Evolutionary conservation across 2,329 filamentous ascomycete species (phyloP), one percentile per base, ranked within the genome.

Genomic region (Claviceps purpurea): DNA sequence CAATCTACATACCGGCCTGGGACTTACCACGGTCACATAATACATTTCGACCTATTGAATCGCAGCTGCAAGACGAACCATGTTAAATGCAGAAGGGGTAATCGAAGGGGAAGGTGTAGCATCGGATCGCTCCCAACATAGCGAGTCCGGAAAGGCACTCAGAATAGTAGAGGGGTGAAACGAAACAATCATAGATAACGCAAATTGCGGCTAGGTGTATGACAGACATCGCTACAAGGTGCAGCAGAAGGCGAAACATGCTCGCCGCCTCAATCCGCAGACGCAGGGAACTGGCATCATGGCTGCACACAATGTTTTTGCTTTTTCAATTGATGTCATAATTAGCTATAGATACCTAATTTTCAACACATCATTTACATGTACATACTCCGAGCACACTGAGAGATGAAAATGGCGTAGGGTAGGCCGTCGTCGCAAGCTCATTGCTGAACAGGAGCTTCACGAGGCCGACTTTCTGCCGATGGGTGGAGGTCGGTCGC

Each of bases 381-480:
- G 30, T 34, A 34, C 7, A 26, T 26, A 26, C 30, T 11, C 30
- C 30, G 10, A 34, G 30, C 10, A 34, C 30, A 4, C 3, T 11
- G 30, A 34, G 10, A 11, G 30, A 34, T 11, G 30, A 34, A 34
- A 11, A 34, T 10, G 30, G 30, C 30, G 10, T 11, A 34, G 30
- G 30, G 30, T 34, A 34, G 30, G 30, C 30, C 30, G 10, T 34
- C 30, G 30, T 4, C 10, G 30, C 4, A 26, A 7, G 24, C 24
- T 24, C 24, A 26, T 26, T 26, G 24, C 6, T 26, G 24, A 26
- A 10, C 3, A 11, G 30, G 30, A 34, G 30, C 34, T n/a, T 3
- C 14, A 49, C 2, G 18, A 39, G 52, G 44, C 64, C 66, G 66
- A 67, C 49, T 45, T 66, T 68, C 60, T 62, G 54, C 66, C 66